These are phyloP conservation scores for Penicillium vulpinum DNA, from an alignment of 2,329 filamentous ascomycete species.

Conservation along the genomic window DNA sequence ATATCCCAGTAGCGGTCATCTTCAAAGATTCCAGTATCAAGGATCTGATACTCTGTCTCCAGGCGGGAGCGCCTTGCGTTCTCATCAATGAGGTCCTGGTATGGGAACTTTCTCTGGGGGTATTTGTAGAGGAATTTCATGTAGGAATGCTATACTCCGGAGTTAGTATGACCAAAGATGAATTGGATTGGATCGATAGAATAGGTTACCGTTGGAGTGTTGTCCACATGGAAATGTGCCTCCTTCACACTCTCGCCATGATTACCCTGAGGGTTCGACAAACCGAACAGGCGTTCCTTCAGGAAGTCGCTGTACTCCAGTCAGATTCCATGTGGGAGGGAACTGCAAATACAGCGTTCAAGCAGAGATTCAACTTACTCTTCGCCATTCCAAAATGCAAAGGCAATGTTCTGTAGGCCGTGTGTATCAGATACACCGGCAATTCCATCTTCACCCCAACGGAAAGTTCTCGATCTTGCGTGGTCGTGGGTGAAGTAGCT, in stretches of 20 bases:
- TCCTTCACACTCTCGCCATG: conserved; percentile 98
- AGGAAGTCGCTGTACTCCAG: conserved; percentile 68
- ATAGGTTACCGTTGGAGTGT: conserved; percentile 68
- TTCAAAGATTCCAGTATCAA: conserved; percentile 84
- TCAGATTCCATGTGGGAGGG: background rate
- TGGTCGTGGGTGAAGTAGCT: conserved; percentile 95
- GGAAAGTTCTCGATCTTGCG: conserved; percentile 81
- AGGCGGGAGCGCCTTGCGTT: conserved; percentile 74
- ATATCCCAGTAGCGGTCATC: conserved; percentile 96
- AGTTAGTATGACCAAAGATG: background rate
- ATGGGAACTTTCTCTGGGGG: conserved; percentile 87
- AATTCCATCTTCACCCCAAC: conserved; percentile 97
- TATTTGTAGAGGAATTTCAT: conserved; percentile 99
- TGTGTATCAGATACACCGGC: conserved; percentile 94
- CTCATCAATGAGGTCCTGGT: conserved; percentile 80
- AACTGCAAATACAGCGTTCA: background rate
- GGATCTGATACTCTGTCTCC: conserved; percentile 87
- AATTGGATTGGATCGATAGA: background rate
- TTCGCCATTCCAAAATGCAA: conserved; percentile 97
- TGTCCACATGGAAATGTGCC: conserved; percentile 93
- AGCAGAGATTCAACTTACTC: conserved; percentile 61
- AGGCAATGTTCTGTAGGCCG: conserved; percentile 86
- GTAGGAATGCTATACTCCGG: conserved; percentile 73
- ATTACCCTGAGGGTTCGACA: conserved; percentile 95
- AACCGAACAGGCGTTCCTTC: conserved; percentile 90